phyloP scores from a whole-genome alignment of 2,329 filamentous ascomycete species.

The Calonectria pauciramosa region DNA sequence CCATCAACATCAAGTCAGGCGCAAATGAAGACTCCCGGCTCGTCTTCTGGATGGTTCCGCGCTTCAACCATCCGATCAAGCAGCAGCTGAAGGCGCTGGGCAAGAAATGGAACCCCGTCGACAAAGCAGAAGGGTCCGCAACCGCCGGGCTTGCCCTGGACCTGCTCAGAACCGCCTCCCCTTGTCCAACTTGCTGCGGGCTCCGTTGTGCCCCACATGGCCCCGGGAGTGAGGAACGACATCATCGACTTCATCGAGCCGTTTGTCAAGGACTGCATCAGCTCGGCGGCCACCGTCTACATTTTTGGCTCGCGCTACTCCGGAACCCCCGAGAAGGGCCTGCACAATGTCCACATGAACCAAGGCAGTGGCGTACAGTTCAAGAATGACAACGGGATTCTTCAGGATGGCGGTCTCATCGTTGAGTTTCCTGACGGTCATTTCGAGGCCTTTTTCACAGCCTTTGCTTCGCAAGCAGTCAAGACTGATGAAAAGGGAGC shows the following conservation, averaged over 20 bases:
- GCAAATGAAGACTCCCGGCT: constrained; percentile 13
- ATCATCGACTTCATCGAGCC: constrained; percentile 25
- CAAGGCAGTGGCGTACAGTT: constrained; percentile 20
- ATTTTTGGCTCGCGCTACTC: constrained; percentile 21
- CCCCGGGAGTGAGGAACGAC: constrained; percentile 19
- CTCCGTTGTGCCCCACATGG: constrained; percentile 6
- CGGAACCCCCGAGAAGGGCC: neutral
- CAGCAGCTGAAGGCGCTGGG: neutral
- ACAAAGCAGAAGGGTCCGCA: neutral
- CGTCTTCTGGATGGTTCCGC: constrained; percentile 14
- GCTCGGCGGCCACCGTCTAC: constrained; percentile 17
- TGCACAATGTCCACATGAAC: constrained; percentile 30
- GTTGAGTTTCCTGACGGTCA: constrained; percentile 25
- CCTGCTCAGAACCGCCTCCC: neutral
- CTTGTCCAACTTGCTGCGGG: constrained; percentile 11
- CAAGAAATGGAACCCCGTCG: constrained; percentile 17
- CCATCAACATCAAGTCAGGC: constrained; percentile 29
- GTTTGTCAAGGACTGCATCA: constrained; percentile 16
- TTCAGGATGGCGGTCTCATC: constrained; percentile 28
- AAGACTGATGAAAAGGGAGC: constrained; percentile 8
- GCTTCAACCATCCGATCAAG: constrained; percentile 9
- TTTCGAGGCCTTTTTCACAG: constrained; percentile 29
- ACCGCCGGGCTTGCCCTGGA: constrained; percentile 12
- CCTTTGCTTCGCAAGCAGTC: constrained; percentile 27
- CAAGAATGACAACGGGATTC: constrained; percentile 4